These are phyloP conservation scores for Arabidopsis hybrid DNA, from an alignment of 441 rosid genomes.

Conservation along the genomic window DNA sequence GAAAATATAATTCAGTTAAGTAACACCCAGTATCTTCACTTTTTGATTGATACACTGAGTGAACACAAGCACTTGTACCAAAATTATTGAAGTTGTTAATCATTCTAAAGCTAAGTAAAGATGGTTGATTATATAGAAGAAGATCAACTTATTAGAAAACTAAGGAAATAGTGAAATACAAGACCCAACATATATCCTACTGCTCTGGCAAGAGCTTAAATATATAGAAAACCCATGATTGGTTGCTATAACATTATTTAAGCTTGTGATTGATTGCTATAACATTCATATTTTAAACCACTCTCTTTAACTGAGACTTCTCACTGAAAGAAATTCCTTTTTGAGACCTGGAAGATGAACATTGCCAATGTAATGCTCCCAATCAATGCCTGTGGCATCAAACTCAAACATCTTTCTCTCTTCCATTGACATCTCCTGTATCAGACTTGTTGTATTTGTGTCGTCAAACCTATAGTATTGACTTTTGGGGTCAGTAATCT, in stretches of 20 bases:
- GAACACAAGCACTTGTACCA: background rate
- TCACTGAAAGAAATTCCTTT: slow-evolving; percentile 3
- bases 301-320: background rate
- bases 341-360: slow-evolving; percentile 49
- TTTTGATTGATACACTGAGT: background rate
- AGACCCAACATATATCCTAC: too few species aligned
- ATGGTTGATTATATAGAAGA: too few species aligned
- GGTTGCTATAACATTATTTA: too few species aligned
- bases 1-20: too few species aligned
- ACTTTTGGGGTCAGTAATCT: background rate
- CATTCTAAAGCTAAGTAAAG: too few species aligned
- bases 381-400: slow-evolving; percentile 39
- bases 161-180: too few species aligned
- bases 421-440: slow-evolving; percentile 46
- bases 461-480: slow-evolving; percentile 44
- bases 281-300: background rate
- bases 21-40: too few species aligned
- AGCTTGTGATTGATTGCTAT: too few species aligned
- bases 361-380: slow-evolving; percentile 46
- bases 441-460: slow-evolving; percentile 39
- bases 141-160: too few species aligned
- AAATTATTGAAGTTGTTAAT: background rate
- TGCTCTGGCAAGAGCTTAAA: too few species aligned
- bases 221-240: too few species aligned
- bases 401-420: slow-evolving; percentile 41